phyloP scores from a whole-genome alignment of 805 yeast genomes.

The Groenewaldozyma tartarivorans region DNA sequence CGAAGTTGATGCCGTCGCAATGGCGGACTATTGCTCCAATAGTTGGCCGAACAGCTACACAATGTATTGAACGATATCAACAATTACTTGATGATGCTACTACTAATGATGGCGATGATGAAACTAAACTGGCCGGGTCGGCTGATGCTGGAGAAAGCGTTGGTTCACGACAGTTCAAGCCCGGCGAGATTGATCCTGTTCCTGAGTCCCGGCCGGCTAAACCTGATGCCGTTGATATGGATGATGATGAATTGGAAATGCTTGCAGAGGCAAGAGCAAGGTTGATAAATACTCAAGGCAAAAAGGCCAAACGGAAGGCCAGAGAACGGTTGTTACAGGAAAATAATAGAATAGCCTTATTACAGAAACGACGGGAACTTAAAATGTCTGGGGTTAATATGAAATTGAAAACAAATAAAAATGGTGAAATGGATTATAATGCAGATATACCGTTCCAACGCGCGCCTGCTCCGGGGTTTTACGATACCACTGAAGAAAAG shows the following conservation, averaged over 20 bases:
- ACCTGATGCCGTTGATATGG: slow-evolving; percentile 72
- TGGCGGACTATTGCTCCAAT: slow-evolving; percentile 87
- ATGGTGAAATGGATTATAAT: slow-evolving; percentile 68
- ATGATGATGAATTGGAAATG: slow-evolving; percentile 88
- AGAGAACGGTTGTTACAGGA: slow-evolving; percentile 78
- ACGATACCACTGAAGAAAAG: slow-evolving; percentile 57
- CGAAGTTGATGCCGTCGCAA: slow-evolving; percentile 73
- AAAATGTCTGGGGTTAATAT: slow-evolving; percentile 21
- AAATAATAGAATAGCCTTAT: slow-evolving; percentile 59
- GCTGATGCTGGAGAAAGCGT: slow-evolving; percentile 45
- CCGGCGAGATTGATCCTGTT: slow-evolving; percentile 55
- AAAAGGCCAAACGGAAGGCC: slow-evolving; percentile 83
- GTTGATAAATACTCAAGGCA: slow-evolving; percentile 85
- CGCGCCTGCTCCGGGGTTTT: slow-evolving; percentile 55
- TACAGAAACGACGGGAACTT: slow-evolving; percentile 52
- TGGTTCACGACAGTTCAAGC: slow-evolving; percentile 23
- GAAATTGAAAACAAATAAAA: slow-evolving; percentile 39
- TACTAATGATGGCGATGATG: slow-evolving; percentile 24
- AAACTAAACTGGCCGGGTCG: slow-evolving; percentile 38
- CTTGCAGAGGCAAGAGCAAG: slow-evolving; percentile 90
- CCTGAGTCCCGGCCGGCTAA: slow-evolving; percentile 74
- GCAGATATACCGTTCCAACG: slow-evolving; percentile 76
- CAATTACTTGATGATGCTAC: slow-evolving; percentile 47
- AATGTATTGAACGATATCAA: slow-evolving; percentile 80
- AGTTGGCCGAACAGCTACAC: slow-evolving; percentile 77